A percentile compares a stretch with the other conserved stretches of the same genome.
Evolutionary conservation across 2,329 filamentous ascomycete species (phyloP).

Genomic region (Pezicula rhizophila): DNA sequence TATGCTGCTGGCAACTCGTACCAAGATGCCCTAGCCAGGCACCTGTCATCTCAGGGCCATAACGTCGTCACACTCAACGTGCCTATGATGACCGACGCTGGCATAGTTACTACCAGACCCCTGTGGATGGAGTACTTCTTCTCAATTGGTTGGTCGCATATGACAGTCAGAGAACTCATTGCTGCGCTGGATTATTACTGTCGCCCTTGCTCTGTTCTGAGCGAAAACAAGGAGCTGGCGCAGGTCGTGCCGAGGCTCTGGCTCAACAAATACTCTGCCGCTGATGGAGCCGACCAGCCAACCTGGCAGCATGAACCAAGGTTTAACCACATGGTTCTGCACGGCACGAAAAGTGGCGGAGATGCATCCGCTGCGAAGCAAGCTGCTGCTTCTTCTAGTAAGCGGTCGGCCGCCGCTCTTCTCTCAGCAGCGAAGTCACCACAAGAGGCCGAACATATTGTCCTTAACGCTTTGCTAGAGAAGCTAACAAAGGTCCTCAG

Average conservation of each 20-base stretch:
- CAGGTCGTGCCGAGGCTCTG: background rate
- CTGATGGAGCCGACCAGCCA: background rate
- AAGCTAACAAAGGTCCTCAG: slow-evolving; percentile 24
- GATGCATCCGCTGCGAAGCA: background rate
- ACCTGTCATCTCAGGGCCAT: background rate
- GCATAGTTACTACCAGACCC: background rate
- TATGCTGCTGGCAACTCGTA: background rate
- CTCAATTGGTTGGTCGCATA: background rate
- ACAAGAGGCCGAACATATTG: slow-evolving; percentile 6
- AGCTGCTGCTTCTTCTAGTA: background rate
- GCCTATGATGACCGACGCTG: background rate
- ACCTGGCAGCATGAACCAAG: background rate
- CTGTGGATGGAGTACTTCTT: background rate
- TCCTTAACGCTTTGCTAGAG: slow-evolving; percentile 8
- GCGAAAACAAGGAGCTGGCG: background rate
- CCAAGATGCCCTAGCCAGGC: background rate
- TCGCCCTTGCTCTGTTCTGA: background rate
- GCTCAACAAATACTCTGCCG: background rate
- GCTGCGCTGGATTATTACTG: background rate
- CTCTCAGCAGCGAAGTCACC: background rate
- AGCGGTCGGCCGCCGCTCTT: slow-evolving; percentile 1
- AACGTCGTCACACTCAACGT: background rate
- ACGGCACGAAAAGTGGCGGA: background rate
- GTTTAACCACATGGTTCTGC: background rate
- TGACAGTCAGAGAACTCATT: background rate